phyloP scores from a whole-genome alignment of 345 rosid species.

The Durio zibethinus region DNA sequence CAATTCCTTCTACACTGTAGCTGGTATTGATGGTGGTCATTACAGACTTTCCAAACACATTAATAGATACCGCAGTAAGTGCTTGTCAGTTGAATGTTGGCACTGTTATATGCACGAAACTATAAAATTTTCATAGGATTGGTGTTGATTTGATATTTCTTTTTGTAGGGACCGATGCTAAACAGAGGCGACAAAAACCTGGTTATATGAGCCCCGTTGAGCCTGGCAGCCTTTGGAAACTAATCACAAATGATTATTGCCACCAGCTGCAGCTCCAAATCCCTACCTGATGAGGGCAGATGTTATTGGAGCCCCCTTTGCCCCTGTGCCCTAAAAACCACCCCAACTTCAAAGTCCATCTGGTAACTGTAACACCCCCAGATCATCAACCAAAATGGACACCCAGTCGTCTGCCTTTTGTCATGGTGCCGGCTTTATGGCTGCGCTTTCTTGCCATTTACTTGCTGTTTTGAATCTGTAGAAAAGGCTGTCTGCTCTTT shows the following conservation, averaged over 20 bases:
- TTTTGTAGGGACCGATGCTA: slow-evolving; percentile 57
- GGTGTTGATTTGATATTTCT: neutral
- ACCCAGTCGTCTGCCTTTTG: slow-evolving; percentile 36
- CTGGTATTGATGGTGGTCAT: slow-evolving; percentile 51
- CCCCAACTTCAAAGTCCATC: slow-evolving; percentile 18
- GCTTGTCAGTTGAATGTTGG: neutral
- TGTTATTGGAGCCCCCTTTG: too few relatives aligned
- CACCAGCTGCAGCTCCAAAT: slow-evolving; percentile 62
- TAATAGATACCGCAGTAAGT: slow-evolving; percentile 74
- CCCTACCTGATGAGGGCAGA: slow-evolving; percentile 54
- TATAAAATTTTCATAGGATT: neutral
- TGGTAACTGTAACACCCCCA: slow-evolving; percentile 30
- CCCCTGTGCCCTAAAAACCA: slow-evolving; percentile 22
- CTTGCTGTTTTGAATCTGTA: slow-evolving; percentile 35
- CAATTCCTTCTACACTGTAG: slow-evolving; percentile 38
- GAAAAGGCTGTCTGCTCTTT: neutral
- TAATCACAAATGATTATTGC: slow-evolving; percentile 28
- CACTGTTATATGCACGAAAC: neutral
- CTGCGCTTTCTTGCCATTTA: slow-evolving; percentile 32
- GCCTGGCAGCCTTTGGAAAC: slow-evolving; percentile 44
- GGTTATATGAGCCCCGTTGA: slow-evolving; percentile 49
- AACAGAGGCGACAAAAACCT: slow-evolving; percentile 20
- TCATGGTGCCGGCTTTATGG: slow-evolving; percentile 40
- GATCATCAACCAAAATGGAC: slow-evolving; percentile 39
- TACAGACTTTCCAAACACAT: slow-evolving; percentile 75